Conservation (phyloP, 1,284 basidiomycete genomes). For the Takashimella tepidaria region DNA sequence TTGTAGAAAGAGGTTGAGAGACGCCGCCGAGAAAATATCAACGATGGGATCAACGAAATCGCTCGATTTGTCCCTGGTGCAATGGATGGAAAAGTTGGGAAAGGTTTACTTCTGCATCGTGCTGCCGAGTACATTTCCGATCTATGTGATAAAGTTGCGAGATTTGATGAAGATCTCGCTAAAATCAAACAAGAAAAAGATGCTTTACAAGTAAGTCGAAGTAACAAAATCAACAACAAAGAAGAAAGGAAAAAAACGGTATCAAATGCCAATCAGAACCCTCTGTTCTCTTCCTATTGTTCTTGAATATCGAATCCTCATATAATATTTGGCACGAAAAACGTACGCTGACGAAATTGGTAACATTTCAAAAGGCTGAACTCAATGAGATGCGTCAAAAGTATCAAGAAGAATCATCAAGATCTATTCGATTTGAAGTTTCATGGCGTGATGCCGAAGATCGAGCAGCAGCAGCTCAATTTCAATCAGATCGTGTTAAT, state of each 20-base stretch:
- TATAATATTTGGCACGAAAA: too few relatives aligned
- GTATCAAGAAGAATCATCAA: conserved; percentile 28
- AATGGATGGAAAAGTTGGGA: conserved; percentile 32
- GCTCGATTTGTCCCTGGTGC: conserved; percentile 81
- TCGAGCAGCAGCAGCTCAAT: conserved; percentile 31
- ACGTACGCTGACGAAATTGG: too few relatives aligned
- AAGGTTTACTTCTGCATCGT: conserved; percentile 30
- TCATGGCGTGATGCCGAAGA: conserved; percentile 43
- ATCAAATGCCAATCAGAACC: not conserved
- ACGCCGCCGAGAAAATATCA: conserved; percentile 86
- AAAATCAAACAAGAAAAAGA: conserved; percentile 22
- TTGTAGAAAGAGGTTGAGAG: conserved; percentile 93
- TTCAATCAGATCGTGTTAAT: conserved; percentile 39
- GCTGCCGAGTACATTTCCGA: conserved; percentile 34
- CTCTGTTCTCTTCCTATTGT: too few relatives aligned
- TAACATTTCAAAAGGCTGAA: conserved; percentile 17
- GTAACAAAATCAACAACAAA: not conserved
- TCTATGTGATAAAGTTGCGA: conserved; percentile 15
- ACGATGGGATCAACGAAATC: conserved; percentile 90
- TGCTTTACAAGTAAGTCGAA: conserved; percentile 28
- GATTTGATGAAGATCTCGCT: conserved; percentile 22
- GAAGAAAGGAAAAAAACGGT: too few relatives aligned
- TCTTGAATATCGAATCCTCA: too few relatives aligned
- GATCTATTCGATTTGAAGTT: conserved; percentile 32
- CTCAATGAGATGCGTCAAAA: conserved; percentile 15